A percentile compares a stretch with the other conserved stretches of the same genome.
phyloP scores from a whole-genome alignment of 2,329 filamentous ascomycete genomes.

The Aspergillaceae sp. region DNA sequence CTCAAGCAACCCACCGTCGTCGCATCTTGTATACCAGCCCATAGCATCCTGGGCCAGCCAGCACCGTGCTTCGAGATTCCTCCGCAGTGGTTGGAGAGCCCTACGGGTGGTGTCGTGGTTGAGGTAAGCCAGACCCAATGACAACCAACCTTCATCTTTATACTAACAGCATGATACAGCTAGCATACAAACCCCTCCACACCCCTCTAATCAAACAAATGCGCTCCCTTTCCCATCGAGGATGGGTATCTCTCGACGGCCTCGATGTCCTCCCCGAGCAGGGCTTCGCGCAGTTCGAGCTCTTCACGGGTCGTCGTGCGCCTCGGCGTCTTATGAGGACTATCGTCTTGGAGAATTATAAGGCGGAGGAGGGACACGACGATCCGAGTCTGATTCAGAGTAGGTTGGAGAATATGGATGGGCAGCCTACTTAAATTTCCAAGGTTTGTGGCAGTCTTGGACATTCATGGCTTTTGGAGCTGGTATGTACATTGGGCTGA shows the following conservation, averaged over 20 bases:
- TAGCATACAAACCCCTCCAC: slow-evolving; percentile 34
- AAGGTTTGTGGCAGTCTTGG: too few species aligned
- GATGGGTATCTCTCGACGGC: slow-evolving; percentile 33
- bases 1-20: slow-evolving; percentile 32
- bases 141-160: not conserved
- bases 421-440: slow-evolving; percentile 20
- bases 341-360: slow-evolving; percentile 28
- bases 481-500: not conserved
- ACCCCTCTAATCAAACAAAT: slow-evolving; percentile 31
- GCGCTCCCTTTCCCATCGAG: slow-evolving; percentile 26
- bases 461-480: not conserved
- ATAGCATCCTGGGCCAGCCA: slow-evolving; percentile 27
- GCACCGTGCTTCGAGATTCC: slow-evolving; percentile 29
- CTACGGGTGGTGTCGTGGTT: slow-evolving; percentile 33
- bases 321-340: slow-evolving; percentile 31
- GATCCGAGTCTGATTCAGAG: slow-evolving; percentile 22
- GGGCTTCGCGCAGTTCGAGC: slow-evolving; percentile 33
- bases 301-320: slow-evolving; percentile 32
- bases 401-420: slow-evolving; percentile 23
- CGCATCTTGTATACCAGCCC: slow-evolving; percentile 30
- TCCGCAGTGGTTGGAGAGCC: slow-evolving; percentile 30
- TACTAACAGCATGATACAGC: slow-evolving; percentile 11
- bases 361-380: slow-evolving; percentile 26
- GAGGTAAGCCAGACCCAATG: slow-evolving; percentile 22
- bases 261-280: slow-evolving; percentile 34